Evolutionary conservation across 1,139 yeast genomes (phyloP), one percentile per base, ranked within the genome.

Genomic region (Suhomyces maxii): DNA sequence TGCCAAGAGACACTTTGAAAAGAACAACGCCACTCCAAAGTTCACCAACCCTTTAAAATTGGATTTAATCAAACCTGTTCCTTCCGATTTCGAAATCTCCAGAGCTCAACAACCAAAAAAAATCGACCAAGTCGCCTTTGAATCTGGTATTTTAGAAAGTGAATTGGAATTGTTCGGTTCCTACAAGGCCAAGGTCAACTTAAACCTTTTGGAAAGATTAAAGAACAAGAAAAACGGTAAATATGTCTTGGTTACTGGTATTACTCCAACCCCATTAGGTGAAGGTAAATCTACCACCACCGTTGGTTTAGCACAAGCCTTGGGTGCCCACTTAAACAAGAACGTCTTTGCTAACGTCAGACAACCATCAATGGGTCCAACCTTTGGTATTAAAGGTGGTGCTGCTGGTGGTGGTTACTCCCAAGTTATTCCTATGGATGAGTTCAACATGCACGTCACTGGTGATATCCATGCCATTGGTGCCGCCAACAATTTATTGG

Each of bases 391-490:
- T 48, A 86, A 86, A 67, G 95, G 95, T 62, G 93, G 93, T 65
- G 95, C 95, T 51, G 93, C 95, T 9, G 95, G 95, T 57, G 95
- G 93, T 63, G 93, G 93, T 45, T 86, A 85, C 61, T 78, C 95
- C 7, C 93, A 86, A 65, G 93, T 86, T 25, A 86, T 86, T 60
- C 95, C 95, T 43, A 86, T 86, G 93, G 95, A 86, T 64, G 93
- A 86, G 64, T 86, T 86, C 70, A 86, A 86, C 68, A 80, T 86
- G 85, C 93, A 86, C 65, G 74, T 86, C 53, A 86, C 93, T 42
- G 95, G 95, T 63, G 95, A 86, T 65, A 86, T 86, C 50, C 93
- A 86, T 63, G 91, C 93, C 34, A 85, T 86, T 54, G 82, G 88
- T 43, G 86, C 86, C 37, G 93, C 95, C 14, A 87, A 85, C 58